These are phyloP conservation scores for Botrytis porri DNA, from an alignment of 2,329 filamentous ascomycete species.

Conservation along the genomic window DNA sequence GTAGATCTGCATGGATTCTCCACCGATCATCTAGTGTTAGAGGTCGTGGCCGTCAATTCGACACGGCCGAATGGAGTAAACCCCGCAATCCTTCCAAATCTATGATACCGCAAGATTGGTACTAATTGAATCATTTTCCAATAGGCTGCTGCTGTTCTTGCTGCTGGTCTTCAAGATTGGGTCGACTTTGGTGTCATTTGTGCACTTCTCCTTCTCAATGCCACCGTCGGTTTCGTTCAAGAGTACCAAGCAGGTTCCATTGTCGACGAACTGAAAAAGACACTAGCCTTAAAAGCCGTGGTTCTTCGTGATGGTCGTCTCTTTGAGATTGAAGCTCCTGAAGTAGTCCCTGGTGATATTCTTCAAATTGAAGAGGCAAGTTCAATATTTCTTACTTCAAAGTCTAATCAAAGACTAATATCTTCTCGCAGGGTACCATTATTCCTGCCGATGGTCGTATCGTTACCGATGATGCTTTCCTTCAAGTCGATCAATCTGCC, in stretches of 20 bases:
- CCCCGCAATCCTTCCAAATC: neutral
- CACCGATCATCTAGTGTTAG: neutral
- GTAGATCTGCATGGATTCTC: constrained; percentile 13
- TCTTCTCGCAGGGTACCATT: constrained; percentile 64
- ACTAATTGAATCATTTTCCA: constrained; percentile 19
- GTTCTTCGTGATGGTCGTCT: constrained; percentile 78
- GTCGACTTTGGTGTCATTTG: constrained; percentile 92
- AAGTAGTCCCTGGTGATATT: constrained; percentile 87
- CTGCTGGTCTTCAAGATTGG: constrained; percentile 83
- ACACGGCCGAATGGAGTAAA: neutral
- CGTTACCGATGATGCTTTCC: constrained; percentile 77
- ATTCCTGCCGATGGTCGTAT: constrained; percentile 86
- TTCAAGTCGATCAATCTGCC: constrained; percentile 88
- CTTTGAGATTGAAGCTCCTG: constrained; percentile 75
- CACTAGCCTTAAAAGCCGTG: constrained; percentile 80
- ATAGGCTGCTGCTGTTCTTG: constrained; percentile 67
- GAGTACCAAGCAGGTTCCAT: constrained; percentile 89
- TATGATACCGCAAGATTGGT: neutral
- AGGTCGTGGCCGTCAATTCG: neutral
- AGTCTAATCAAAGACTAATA: constrained; percentile 19
- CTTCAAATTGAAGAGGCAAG: constrained; percentile 75
- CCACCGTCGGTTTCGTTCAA: constrained; percentile 80
- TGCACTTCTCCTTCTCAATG: constrained; percentile 78
- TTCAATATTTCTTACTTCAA: neutral
- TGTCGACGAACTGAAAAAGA: constrained; percentile 88